Evolutionary conservation across 441 rosid species (phyloP).

Genomic region (Brassica hybrid): DNA sequence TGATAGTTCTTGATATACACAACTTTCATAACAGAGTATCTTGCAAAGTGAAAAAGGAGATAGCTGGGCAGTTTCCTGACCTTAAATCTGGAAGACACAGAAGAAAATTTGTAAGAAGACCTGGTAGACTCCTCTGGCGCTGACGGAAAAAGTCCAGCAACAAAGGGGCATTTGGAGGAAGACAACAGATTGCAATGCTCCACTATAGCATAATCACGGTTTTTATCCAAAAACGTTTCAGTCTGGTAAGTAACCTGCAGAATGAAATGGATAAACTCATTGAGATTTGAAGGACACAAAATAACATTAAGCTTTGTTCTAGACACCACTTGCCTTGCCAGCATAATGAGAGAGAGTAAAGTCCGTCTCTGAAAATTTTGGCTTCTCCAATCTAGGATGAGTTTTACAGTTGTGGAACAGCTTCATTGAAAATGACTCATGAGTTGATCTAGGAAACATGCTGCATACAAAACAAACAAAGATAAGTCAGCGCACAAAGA

Average conservation of each 20-base stretch:
- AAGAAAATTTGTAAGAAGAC: background rate
- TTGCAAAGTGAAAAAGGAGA: background rate
- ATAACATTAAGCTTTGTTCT: background rate
- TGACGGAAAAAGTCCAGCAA: background rate
- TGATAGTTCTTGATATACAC: too few relatives aligned
- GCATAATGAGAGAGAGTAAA: conserved; percentile 93
- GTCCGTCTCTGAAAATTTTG: too few relatives aligned
- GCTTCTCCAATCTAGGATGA: too few relatives aligned
- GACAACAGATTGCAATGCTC: background rate
- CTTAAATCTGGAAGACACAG: background rate
- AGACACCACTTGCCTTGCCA: conserved; percentile 80
- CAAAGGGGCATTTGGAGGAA: background rate
- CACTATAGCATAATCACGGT: background rate
- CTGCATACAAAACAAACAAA: conserved; percentile 65
- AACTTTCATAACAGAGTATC: background rate
- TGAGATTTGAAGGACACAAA: background rate
- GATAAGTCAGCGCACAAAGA: conserved; percentile 45
- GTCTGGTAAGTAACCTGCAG: background rate
- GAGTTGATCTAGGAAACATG: conserved; percentile 97
- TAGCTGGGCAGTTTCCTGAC: background rate
- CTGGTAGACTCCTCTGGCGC: background rate
- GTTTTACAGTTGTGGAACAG: too few relatives aligned
- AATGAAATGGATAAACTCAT: background rate
- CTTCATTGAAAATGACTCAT: too few relatives aligned
- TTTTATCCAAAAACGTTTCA: background rate